These are phyloP conservation scores for Leptographium wingfieldii DNA, from an alignment of 2,329 filamentous ascomycete genomes.

Conservation along the genomic window DNA sequence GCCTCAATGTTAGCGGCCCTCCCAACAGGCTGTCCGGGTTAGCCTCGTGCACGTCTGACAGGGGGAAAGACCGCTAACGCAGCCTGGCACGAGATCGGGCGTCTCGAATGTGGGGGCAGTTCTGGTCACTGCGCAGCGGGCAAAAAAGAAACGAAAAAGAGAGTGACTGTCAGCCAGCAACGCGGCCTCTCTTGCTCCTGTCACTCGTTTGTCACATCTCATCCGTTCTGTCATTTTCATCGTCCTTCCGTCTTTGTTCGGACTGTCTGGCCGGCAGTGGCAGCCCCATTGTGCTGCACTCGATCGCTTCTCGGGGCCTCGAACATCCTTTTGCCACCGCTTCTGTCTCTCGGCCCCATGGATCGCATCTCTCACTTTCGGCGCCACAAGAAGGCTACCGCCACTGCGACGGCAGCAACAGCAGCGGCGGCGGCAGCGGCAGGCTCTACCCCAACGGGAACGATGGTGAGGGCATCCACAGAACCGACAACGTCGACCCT, in stretches of 20 bases:
- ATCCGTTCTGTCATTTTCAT: neutral
- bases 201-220: neutral
- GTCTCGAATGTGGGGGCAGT: neutral
- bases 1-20: neutral
- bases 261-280: neutral
- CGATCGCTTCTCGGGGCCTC: neutral
- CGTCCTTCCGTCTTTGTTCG: neutral
- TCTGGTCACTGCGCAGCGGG: neutral
- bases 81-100: neutral
- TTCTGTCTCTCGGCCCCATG: neutral
- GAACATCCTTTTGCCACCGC: neutral
- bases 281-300: neutral
- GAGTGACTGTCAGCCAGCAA: neutral
- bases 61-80: neutral
- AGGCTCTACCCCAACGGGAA: neutral
- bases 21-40: neutral
- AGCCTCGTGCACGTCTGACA: neutral
- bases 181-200: neutral
- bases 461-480: neutral
- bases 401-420: conserved; percentile 1
- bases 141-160: neutral
- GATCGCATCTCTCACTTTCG: conserved; percentile 20
- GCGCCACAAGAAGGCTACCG: conserved; percentile 16
- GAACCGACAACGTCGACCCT: neutral
- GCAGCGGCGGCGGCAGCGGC: neutral